Base-by-base conservation (phyloP, 352 stramenopile genomes). In the Phytophthora meadii region DNA sequence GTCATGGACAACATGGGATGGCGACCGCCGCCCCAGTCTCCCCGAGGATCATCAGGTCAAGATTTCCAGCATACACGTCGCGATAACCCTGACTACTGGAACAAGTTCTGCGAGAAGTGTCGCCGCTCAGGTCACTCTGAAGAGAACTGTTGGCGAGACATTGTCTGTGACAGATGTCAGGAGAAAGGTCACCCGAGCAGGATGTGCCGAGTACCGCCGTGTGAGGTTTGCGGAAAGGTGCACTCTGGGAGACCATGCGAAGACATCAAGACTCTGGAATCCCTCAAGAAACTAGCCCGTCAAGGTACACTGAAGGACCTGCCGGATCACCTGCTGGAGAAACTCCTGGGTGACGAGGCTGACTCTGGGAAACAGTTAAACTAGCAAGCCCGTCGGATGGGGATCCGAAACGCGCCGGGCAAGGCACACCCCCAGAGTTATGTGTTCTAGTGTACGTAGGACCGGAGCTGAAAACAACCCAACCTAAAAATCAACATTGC, bases 361-460 rank as follows among this genome's bases (percentile, higher is more conserved):
- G 39, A 48, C 25, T 37, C 24, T 27, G 54, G 19, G 15, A 44
- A 46, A 19, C 14, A 22, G 57, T 67, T 41, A 71, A 71, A 71
- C 63, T n/a, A 67, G 15, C 44, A 52, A 49, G 50, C 63, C 55
- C 50, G 50, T 51, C 45, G 55, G 49, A 56, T 37, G 46, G 55
- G 55, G 22, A 54, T 51, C 56, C 57, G 46, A 52, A 40, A 60
- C 40, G 51, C 52, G 64, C 17, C 57, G 57, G 45, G 41, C 64
- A 19, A 17, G n/a, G 11, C 1, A 46, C 32, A 12, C 36, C 49
- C 36, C 49, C 50, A 60, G 12, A 45, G 12, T 39, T 68, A 17
- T 65, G 49, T 52, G 64, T 40, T 14, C 40, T 68, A 67, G 50
- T 52, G 50, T 71, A 47, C 36, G 55, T 66, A n/a, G 55, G 49